Evolutionary conservation across 495 filamentous ascomycete genomes (phyloP).

Genomic region (Trichoderma erinaceum): DNA sequence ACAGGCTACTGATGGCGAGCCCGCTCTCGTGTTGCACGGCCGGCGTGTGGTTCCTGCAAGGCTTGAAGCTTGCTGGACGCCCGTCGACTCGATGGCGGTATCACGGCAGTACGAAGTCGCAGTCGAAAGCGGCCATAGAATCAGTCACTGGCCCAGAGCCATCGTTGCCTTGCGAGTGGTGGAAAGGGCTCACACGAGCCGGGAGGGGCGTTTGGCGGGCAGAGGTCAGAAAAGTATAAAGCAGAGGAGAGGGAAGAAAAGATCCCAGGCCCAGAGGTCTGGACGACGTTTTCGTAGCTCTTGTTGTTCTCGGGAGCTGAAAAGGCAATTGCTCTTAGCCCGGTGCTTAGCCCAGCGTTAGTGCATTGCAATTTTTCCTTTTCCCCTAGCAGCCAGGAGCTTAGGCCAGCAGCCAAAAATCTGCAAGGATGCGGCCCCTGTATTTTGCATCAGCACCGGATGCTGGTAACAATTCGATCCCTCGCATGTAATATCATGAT

Average conservation of each 20-base stretch:
- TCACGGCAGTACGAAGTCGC: not conserved
- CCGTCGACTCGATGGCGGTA: slow-evolving; percentile 7
- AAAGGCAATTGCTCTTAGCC: slow-evolving; percentile 12
- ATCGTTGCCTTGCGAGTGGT: not conserved
- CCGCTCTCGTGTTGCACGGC: slow-evolving; percentile 8
- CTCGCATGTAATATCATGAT: too few relatives aligned
- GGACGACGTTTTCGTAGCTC: slow-evolving; percentile 1
- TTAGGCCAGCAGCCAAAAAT: not conserved
- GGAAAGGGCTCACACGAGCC: not conserved
- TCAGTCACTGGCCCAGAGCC: not conserved
- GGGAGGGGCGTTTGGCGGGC: not conserved
- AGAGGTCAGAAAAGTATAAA: not conserved
- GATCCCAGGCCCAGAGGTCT: not conserved
- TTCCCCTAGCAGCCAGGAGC: slow-evolving; percentile 10
- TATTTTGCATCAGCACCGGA: not conserved
- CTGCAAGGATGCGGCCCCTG: slow-evolving; percentile 1
- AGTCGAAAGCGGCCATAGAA: slow-evolving; percentile 3
- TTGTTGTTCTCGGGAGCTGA: slow-evolving; percentile 2
- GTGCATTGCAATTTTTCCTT: slow-evolving; percentile 3
- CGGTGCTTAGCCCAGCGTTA: not conserved
- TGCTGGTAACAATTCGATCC: too few relatives aligned
- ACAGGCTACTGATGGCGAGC: slow-evolving; percentile 3
- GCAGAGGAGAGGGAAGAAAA: not conserved
- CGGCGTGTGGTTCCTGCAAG: slow-evolving; percentile 12
- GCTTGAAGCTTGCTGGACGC: slow-evolving; percentile 12